Evolutionary conservation across 2,329 filamentous ascomycete genomes (phyloP), one percentile per base, ranked within the genome.

Genomic region (Fusarium staphyleae): DNA sequence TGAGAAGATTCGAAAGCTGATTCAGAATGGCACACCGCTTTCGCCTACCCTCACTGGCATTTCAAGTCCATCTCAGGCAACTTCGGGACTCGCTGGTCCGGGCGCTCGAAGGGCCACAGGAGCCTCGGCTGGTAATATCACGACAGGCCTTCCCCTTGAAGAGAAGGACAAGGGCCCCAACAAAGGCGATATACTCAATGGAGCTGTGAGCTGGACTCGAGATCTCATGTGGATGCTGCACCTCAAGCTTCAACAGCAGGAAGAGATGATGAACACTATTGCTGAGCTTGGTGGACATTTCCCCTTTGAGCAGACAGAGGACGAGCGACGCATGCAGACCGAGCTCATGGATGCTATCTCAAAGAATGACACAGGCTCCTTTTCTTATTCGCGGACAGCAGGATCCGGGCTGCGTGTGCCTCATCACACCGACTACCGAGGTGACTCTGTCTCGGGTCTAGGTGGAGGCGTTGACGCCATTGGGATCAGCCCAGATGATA

Each of bases 121-220:
- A 45, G 81, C 80, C n/a, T 75, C 74, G 6, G 81, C 87, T 6
- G 89, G 89, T 30, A 96, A 90, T 70, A 97, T 97, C 67, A 96
- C 92, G 5, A 93, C 93, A 61, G 92, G 93, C 12, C 82, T 98
- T 24, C 93, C 95, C 0, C 84, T 96, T 29, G 95, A 99, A 67
- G 95, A 98, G 65, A 98, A 98, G 73, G 95, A 99, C 77, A 98
- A 98, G 72, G 95, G 95, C 1, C 95, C 95, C 5, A 98, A 98
- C 80, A 99, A 99, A 77, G 95, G 95, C 41, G 95, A 99, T 67
- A 98, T 99, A 54, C 87, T 99, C 66, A 98, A 98, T 69, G 93
- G 95, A 24, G 90, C 93, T 28, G 95, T 98, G 47, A 92, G 91
- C 75, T 99, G 95, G 95, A 97, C 91, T 56, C 87, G 93, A 59